phyloP scores from a whole-genome alignment of 2,329 filamentous ascomycete genomes.

The Colletotrichum sp. region DNA sequence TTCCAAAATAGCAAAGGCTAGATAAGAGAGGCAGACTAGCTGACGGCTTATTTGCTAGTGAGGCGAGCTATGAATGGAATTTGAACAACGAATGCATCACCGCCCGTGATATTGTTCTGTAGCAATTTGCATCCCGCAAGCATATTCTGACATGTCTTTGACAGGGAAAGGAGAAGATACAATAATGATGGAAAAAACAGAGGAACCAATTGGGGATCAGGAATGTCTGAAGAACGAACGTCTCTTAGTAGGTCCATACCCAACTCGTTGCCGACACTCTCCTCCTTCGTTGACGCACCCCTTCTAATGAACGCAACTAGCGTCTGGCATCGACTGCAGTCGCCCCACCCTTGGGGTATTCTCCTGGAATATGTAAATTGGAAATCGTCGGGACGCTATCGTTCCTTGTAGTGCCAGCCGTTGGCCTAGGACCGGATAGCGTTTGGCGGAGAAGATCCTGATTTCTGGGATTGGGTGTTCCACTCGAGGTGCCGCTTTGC shows the following conservation, averaged over 20 bases:
- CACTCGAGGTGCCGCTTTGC: background rate
- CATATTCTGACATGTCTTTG: background rate
- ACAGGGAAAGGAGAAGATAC: background rate
- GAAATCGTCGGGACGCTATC: slow-evolving; percentile 62
- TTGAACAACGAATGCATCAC: background rate
- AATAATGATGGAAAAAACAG: background rate
- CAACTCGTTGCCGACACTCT: background rate
- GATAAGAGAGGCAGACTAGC: background rate
- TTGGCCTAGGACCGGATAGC: slow-evolving; percentile 26
- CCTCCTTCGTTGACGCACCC: background rate
- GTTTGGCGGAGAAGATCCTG: background rate
- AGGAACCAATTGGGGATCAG: background rate
- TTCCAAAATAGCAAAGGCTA: background rate
- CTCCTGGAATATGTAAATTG: slow-evolving; percentile 72
- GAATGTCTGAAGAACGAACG: background rate
- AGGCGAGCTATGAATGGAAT: background rate
- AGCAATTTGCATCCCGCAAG: background rate
- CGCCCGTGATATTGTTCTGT: background rate
- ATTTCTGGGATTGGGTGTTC: background rate
- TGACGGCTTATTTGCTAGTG: background rate
- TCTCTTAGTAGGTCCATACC: background rate
- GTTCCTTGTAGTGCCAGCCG: slow-evolving; percentile 32
- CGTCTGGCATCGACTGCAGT: background rate
- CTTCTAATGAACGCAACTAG: background rate
- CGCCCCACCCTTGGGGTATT: slow-evolving; percentile 55